A percentile compares a stretch with the other conserved stretches of the same genome.
Conservation (phyloP, 1,139 yeast species). For the Scheffersomyces insectosa region DNA sequence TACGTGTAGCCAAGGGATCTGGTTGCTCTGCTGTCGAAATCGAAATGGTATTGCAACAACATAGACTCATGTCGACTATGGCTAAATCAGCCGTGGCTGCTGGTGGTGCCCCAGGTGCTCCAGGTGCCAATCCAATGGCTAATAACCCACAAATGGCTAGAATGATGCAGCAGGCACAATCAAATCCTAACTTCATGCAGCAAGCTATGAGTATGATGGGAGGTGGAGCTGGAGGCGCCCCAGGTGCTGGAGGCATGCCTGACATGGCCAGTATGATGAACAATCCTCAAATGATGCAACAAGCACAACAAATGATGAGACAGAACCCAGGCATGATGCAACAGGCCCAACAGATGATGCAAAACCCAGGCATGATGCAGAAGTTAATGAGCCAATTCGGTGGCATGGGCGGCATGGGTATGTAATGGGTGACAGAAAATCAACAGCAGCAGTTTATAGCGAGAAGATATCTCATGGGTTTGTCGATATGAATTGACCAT, state of each 20-base stretch:
- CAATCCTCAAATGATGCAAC: conserved; percentile 40
- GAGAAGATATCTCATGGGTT: no score
- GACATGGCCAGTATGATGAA: conserved; percentile 34
- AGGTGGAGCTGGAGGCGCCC: conserved; percentile 40
- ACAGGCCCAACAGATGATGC: conserved; percentile 56
- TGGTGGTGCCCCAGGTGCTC: conserved; percentile 35
- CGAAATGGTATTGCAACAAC: conserved; percentile 89
- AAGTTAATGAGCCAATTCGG: conserved; percentile 79
- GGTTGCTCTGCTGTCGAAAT: conserved; percentile 94
- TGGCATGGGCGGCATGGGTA: conserved; percentile 37
- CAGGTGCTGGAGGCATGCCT: conserved; percentile 43
- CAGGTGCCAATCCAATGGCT: conserved; percentile 18
- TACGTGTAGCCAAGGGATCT: conserved; percentile 93
- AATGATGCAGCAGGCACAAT: conserved; percentile 45
- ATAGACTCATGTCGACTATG: conserved; percentile 93
- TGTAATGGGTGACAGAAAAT: conserved; percentile 12
- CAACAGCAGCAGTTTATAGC: no score
- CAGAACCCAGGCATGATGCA: conserved; percentile 74
- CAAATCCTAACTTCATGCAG: conserved; percentile 56
- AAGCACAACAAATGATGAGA: conserved; percentile 60
- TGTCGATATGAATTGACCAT: no score
- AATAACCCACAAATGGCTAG: conserved; percentile 19
- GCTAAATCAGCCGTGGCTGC: conserved; percentile 70
- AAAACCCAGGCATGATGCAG: conserved; percentile 63
- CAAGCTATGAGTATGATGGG: conserved; percentile 43